These are phyloP conservation scores for Tuctoria greenei DNA, from an alignment of 176 grass and related monocot species.

Conservation along the genomic window DNA sequence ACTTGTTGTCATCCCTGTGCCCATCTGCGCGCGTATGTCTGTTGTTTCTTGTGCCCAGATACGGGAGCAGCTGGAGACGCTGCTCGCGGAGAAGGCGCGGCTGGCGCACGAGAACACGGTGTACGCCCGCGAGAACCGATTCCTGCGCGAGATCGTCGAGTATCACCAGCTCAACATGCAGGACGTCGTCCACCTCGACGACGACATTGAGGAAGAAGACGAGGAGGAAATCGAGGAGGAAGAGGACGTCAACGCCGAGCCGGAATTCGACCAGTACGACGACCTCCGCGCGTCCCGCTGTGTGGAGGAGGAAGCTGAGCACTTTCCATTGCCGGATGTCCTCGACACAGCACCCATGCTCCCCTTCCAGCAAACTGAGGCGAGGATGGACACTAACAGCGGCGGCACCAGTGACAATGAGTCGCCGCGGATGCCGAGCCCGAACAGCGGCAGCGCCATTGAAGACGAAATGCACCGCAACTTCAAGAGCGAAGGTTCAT, in stretches of 20 bases:
- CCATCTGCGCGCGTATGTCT: not conserved
- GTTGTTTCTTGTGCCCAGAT: slow-evolving; percentile 41
- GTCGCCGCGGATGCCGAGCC: not conserved
- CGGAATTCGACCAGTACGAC: not conserved
- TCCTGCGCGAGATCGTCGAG: slow-evolving; percentile 86
- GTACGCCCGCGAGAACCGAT: slow-evolving; percentile 82
- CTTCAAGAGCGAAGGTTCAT: not conserved
- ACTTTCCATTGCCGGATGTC: not conserved
- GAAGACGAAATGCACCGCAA: not conserved
- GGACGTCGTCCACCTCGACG: slow-evolving; percentile 61
- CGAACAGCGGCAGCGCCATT: not conserved
- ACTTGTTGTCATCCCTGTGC: not conserved
- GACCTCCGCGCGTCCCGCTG: not conserved
- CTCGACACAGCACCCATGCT: not conserved
- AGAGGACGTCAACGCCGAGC: not conserved
- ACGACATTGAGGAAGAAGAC: slow-evolving; percentile 40
- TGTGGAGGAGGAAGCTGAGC: not conserved
- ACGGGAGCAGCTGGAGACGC: slow-evolving; percentile 77
- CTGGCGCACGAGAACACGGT: slow-evolving; percentile 74
- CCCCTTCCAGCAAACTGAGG: not conserved
- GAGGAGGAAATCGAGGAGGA: slow-evolving; percentile 16
- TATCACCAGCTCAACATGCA: slow-evolving; percentile 85
- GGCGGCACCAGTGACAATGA: not conserved
- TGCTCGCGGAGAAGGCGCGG: slow-evolving; percentile 79
- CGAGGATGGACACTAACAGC: not conserved